Evolutionary conservation across 371 early-diverging fungal genomes (phyloP).

Genomic region (Lichtheimia ramosa): DNA sequence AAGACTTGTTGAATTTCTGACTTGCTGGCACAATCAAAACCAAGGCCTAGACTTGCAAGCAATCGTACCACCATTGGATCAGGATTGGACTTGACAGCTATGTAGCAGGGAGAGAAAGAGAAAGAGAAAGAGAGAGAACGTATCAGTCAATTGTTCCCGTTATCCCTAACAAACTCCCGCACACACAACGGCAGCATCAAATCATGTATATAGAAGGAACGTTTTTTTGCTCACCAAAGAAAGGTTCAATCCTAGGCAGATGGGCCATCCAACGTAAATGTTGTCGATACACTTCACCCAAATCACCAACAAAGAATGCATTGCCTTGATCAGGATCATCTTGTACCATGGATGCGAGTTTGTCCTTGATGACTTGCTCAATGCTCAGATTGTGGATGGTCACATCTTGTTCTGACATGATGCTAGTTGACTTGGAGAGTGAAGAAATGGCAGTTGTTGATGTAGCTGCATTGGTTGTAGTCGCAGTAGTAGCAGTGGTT

Average conservation of each 20-base stretch:
- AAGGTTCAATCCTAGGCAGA: conserved; percentile 93
- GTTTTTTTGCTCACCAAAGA: conserved; percentile 72
- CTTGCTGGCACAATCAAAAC: conserved; percentile 95
- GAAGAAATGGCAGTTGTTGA: too few relatives aligned
- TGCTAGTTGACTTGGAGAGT: not conserved
- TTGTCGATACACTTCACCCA: conserved; percentile 89
- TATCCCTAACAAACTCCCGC: too few relatives aligned
- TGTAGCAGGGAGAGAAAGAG: not conserved
- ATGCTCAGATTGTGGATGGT: conserved; percentile 34
- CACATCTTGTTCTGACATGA: conserved; percentile 6
- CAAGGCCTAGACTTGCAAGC: conserved; percentile 82
- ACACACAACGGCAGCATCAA: too few relatives aligned
- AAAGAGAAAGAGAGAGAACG: too few relatives aligned
- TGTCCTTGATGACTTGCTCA: conserved; percentile 31
- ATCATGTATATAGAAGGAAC: not conserved
- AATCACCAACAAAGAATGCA: conserved; percentile 92
- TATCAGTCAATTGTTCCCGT: too few relatives aligned
- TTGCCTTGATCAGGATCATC: conserved; percentile 74
- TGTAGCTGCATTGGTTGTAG: too few relatives aligned
- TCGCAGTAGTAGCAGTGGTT: too few relatives aligned
- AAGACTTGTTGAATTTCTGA: conserved; percentile 87
- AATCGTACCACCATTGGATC: conserved; percentile 84
- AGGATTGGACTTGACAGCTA: conserved; percentile 96
- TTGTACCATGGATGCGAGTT: conserved; percentile 36
- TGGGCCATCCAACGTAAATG: conserved; percentile 76